A percentile compares a stretch with the other conserved stretches of the same genome.
phyloP scores from a whole-genome alignment of 495 filamentous ascomycete genomes.

The Xylaria bambusicola region DNA sequence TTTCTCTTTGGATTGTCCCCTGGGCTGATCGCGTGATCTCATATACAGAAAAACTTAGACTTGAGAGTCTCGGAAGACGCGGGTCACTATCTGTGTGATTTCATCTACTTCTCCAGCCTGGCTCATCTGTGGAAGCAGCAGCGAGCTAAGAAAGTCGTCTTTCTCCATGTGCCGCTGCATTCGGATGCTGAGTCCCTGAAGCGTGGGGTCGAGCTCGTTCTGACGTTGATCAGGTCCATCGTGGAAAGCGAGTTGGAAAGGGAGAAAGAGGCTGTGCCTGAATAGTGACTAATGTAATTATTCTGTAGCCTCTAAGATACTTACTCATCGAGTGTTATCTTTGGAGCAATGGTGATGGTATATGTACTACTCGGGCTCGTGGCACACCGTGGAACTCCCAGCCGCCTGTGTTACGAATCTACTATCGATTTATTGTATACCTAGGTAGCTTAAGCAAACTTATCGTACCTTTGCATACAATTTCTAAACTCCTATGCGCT shows the following conservation, averaged over 20 bases:
- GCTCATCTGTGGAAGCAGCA: conserved; percentile 54
- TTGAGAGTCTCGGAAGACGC: conserved; percentile 71
- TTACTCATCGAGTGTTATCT: no score
- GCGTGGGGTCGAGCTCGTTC: conserved; percentile 61
- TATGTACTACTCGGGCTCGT: no score
- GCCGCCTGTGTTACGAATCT: no score
- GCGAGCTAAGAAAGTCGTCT: conserved; percentile 61
- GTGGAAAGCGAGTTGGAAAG: conserved; percentile 45
- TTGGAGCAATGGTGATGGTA: no score
- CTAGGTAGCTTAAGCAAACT: no score
- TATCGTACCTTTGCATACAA: no score
- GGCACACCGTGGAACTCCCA: no score
- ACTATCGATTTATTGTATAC: no score
- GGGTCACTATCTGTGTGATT: conserved; percentile 82
- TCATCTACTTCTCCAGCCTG: conserved; percentile 79
- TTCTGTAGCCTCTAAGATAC: no score
- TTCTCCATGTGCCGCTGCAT: conserved; percentile 76
- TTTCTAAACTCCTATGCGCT: no score
- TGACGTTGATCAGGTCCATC: conserved; percentile 70
- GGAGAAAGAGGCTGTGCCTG: no score
- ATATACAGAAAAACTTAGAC: conserved; percentile 46
- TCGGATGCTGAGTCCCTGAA: conserved; percentile 55
- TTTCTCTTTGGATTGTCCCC: conserved; percentile 8
- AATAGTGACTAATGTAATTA: no score
- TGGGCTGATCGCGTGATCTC: background rate